A percentile compares a stretch with the other conserved stretches of the same genome.
These are phyloP conservation scores for Ambrosiella beaveri DNA, from an alignment of 2,329 filamentous ascomycete genomes.

Conservation along the genomic window DNA sequence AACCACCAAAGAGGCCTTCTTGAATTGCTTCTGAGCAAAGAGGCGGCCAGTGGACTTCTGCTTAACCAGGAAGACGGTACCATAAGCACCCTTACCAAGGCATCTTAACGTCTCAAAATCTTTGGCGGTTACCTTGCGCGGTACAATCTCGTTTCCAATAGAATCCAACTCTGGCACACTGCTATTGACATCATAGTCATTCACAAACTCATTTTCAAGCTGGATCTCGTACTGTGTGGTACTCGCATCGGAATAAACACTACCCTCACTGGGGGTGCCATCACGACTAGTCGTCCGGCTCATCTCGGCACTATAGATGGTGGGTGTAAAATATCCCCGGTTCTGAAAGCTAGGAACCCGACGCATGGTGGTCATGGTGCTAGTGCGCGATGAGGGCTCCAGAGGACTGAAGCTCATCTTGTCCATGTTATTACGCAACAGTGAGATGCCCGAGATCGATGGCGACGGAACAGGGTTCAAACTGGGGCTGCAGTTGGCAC, in stretches of 20 bases:
- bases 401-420: conserved; percentile 43
- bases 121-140: conserved; percentile 68
- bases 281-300: conserved; percentile 37
- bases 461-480: conserved; percentile 36
- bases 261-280: conserved; percentile 35
- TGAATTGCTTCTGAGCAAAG: conserved; percentile 96
- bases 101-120: conserved; percentile 87
- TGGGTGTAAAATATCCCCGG: conserved; percentile 24
- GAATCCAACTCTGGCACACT: conserved; percentile 23
- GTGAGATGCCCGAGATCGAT: conserved; percentile 57
- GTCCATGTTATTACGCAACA: conserved; percentile 56
- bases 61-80: conserved; percentile 85
- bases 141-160: conserved; percentile 18
- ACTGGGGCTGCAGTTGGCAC: conserved; percentile 45
- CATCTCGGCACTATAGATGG: conserved; percentile 37
- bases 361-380: conserved; percentile 25
- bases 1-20: conserved; percentile 86
- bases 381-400: conserved; percentile 35
- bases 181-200: conserved; percentile 7
- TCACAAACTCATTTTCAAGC: conserved; percentile 66
- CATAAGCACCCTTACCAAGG: conserved; percentile 89
- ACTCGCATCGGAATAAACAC: conserved; percentile 46
- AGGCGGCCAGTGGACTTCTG: conserved; percentile 73
- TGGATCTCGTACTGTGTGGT: conserved; percentile 70
- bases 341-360: conserved; percentile 11